phyloP scores from a whole-genome alignment of 2,329 filamentous ascomycete genomes.

The Amauroascus niger region DNA sequence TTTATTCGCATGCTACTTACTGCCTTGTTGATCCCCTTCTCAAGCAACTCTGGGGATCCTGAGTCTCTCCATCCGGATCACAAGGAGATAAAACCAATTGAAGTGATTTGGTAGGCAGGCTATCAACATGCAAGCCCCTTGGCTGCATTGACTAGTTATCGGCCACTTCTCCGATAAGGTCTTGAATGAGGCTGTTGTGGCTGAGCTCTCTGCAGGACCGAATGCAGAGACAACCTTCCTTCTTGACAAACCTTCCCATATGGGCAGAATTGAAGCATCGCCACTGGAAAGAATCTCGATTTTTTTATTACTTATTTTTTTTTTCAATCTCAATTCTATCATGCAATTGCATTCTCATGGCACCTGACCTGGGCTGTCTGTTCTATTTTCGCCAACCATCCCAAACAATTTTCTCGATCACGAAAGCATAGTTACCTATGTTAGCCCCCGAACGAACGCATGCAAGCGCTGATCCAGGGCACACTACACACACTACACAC shows the following conservation, averaged over 20 bases:
- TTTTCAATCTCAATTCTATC: too few relatives aligned
- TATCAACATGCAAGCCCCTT: too few relatives aligned
- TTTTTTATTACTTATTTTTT: neutral
- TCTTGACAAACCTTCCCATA: too few relatives aligned
- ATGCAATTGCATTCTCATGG: neutral
- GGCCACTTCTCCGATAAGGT: neutral
- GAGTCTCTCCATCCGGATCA: neutral
- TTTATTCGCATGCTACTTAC: too few relatives aligned
- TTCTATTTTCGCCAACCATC: neutral
- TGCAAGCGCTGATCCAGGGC: too few relatives aligned
- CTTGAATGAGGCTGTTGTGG: slow-evolving; percentile 3
- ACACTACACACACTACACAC: too few relatives aligned
- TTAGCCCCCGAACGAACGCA: too few relatives aligned
- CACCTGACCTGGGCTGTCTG: neutral
- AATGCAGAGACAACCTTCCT: neutral
- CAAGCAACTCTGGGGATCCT: too few relatives aligned
- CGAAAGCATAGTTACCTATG: too few relatives aligned
- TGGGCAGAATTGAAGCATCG: too few relatives aligned
- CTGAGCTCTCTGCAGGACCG: neutral
- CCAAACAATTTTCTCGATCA: neutral
- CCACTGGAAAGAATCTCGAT: neutral
- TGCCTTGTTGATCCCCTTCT: too few relatives aligned
- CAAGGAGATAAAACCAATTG: neutral
- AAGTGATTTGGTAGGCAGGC: too few relatives aligned
- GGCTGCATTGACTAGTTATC: neutral